phyloP scores from a whole-genome alignment of 2,329 filamentous ascomycete species.

The Decorospora gaudefroyi region DNA sequence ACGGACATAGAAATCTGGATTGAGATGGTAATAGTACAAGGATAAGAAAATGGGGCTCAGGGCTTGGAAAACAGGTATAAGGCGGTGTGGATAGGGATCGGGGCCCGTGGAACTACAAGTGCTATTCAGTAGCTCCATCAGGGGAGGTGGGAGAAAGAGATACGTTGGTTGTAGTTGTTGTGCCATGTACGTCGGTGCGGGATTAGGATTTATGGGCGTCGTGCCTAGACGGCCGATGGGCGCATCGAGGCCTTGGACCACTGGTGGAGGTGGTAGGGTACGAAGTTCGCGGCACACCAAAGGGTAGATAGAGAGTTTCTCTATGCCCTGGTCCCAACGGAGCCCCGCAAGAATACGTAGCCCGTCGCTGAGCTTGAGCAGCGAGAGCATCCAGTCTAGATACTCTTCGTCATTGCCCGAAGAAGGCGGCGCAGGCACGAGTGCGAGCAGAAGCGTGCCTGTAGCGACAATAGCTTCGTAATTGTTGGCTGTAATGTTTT shows the following conservation, averaged over 20 bases:
- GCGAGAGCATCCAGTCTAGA: conserved; percentile 31
- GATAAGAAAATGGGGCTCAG: conserved; percentile 42
- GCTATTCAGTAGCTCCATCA: conserved; percentile 30
- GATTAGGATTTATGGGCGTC: conserved; percentile 34
- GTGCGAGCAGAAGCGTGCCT: conserved; percentile 27
- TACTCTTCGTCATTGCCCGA: conserved; percentile 12
- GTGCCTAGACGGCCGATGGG: conserved; percentile 17
- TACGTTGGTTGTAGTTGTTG: conserved; percentile 10
- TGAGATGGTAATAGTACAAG: conserved; percentile 39
- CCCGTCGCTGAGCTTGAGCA: conserved; percentile 40
- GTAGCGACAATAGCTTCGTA: conserved; percentile 42
- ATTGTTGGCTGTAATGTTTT: conserved; percentile 38
- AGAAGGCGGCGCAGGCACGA: conserved; percentile 27
- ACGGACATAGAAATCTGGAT: conserved; percentile 37
- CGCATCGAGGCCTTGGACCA: conserved; percentile 10
- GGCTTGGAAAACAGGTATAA: conserved; percentile 37
- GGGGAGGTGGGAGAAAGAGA: conserved; percentile 37
- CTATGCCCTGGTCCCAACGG: conserved; percentile 39
- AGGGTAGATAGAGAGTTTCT: conserved; percentile 39
- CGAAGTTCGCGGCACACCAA: conserved; percentile 36
- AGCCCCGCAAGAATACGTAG: conserved; percentile 37
- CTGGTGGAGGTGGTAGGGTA: conserved; percentile 35
- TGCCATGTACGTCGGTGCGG: conserved; percentile 30
- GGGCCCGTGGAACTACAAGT: too few relatives aligned
- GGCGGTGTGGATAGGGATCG: too few relatives aligned